Conservation (phyloP, 371 early-diverging fungal genomes). For the Mortierella sp. region DNA sequence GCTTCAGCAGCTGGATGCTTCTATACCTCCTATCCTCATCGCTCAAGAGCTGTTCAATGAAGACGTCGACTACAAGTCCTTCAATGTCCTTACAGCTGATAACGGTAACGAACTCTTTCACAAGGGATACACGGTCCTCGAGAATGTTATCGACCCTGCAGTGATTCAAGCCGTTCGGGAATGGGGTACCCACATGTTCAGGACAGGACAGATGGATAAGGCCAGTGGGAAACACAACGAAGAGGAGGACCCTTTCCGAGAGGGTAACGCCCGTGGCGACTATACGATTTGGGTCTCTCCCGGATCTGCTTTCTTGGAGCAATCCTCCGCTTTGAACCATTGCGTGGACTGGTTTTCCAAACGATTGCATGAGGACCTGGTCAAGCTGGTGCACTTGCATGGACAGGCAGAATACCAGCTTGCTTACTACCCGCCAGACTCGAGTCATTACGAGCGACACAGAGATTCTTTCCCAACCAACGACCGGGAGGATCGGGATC, state of each 20-base stretch:
- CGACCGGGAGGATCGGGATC: conserved; percentile 62
- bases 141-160: conserved; percentile 58
- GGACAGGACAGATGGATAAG: conserved; percentile 48
- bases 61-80: conserved; percentile 55
- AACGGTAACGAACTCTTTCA: conserved; percentile 62
- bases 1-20: conserved; percentile 60
- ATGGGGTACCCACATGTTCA: conserved; percentile 48
- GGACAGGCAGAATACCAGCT: conserved; percentile 70
- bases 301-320: conserved; percentile 52
- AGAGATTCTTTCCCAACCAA: conserved; percentile 72
- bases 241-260: conserved; percentile 69
- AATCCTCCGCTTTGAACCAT: conserved; percentile 38
- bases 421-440: conserved; percentile 68
- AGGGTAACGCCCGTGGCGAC: conserved; percentile 69
- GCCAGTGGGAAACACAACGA: conserved; percentile 48
- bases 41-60: conserved; percentile 64
- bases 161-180: conserved; percentile 48
- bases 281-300: conserved; percentile 65
- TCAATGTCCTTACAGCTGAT: conserved; percentile 45
- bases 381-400: conserved; percentile 57
- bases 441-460: conserved; percentile 70
- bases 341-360: conserved; percentile 54
- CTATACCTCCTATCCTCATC: conserved; percentile 59
- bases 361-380: conserved; percentile 60
- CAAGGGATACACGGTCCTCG: conserved; percentile 63